Evolutionary conservation across 2,329 filamentous ascomycete species (phyloP), one percentile per base, ranked within the genome.

Genomic region (Corynespora cassiicola): DNA sequence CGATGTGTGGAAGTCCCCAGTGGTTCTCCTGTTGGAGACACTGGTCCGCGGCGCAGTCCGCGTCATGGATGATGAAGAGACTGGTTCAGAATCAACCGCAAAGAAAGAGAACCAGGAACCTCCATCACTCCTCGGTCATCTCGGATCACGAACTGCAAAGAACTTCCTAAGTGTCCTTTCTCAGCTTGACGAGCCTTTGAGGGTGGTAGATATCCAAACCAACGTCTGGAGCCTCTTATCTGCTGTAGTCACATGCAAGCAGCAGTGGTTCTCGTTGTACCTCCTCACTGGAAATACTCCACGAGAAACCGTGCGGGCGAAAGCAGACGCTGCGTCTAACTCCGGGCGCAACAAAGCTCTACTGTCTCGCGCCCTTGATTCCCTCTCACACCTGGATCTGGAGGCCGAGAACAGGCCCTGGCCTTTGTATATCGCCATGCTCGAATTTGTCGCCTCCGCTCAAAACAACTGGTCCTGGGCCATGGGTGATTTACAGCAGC

Each of bases 391-490:
- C 8, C 82, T 96, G 44, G 77, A 80, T 16, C 74, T 79, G 2
- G 66, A 91, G 15, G 76, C 86, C 7, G 76, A 80, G n/a, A 73
- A 75, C 21, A 40, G 35, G 10, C 43, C 58, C 5, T 63, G 58
- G 58, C 47, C 53, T 11, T 81, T 90, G 47, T 82, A 85, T 4
- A 73, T 90, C 15, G 83, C 87, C 1, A 84, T 96, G 54, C 76
- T 99, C 11, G 85, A 92, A 55, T 97, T 97, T 64, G 82, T 96
- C 23, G 84, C 88, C 2, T 84, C 87, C 3, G 88, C 92, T 4
- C 91, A 96, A 61, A 94, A 96, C 65, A 88, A 90, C 61, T 97
- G 92, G 92, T 87, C 91, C 1, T 96, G 92, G 89, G 91, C 90
- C 1, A 90, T 95, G 39, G 86, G 88, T 39, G 84, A 87, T 24